phyloP scores from a whole-genome alignment of 2,329 filamentous ascomycete genomes.

The Cadophora malorum region DNA sequence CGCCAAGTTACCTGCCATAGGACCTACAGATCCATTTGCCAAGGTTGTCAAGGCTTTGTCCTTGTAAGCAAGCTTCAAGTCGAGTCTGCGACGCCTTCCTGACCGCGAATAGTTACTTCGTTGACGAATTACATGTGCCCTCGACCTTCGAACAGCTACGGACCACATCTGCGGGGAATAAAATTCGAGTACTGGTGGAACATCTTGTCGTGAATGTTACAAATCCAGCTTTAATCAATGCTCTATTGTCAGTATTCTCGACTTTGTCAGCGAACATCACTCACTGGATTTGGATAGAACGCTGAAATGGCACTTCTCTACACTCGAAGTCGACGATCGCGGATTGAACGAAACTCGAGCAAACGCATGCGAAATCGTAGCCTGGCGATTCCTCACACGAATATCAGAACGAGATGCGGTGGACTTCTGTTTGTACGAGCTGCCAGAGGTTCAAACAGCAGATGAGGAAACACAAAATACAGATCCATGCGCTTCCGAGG shows the following conservation, averaged over 20 bases:
- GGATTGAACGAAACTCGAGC: constrained; percentile 72
- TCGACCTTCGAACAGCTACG: constrained; percentile 77
- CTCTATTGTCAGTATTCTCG: constrained; percentile 66
- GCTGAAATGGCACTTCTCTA: constrained; percentile 75
- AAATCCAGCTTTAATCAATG: constrained; percentile 74
- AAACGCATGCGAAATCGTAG: constrained; percentile 80
- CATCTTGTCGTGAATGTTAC: constrained; percentile 68
- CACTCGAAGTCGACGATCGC: constrained; percentile 64
- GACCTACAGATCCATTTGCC: constrained; percentile 64
- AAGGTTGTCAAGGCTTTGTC: constrained; percentile 72
- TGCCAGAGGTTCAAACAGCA: constrained; percentile 52
- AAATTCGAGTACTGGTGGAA: constrained; percentile 63
- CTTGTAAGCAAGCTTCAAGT: constrained; percentile 50
- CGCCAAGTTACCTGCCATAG: constrained; percentile 56
- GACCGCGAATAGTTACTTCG: constrained; percentile 60
- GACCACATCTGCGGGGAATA: constrained; percentile 67
- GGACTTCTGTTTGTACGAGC: constrained; percentile 75
- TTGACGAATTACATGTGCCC: constrained; percentile 66
- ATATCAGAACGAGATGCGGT: constrained; percentile 76
- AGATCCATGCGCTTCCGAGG: constrained; percentile 27
- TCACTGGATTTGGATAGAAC: constrained; percentile 56
- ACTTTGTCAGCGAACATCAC: neutral
- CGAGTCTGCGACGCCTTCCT: constrained; percentile 11
- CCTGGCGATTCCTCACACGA: constrained; percentile 77
- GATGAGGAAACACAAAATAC: constrained; percentile 13